Evolutionary conservation across 805 yeast species (phyloP), one percentile per base, ranked within the genome.

Genomic region (Candida montana): DNA sequence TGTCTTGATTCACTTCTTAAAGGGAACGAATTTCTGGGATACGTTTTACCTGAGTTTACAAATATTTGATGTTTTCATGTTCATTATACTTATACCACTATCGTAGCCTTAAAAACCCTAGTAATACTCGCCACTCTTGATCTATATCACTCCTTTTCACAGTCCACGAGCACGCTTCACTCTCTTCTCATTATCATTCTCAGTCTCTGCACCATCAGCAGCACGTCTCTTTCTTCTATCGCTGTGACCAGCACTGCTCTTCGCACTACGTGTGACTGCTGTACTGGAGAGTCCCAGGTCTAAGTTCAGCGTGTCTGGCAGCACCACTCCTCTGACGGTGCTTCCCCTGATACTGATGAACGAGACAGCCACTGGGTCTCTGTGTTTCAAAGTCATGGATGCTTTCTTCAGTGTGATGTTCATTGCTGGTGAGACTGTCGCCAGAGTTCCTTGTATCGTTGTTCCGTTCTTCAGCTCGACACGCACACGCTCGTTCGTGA

Each of bases 391-490:
- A 3, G 90, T 79, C 74, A 91, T 79, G 52, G 81, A 84, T 36
- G 86, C 91, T 49, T 83, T 84, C 53, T 83, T 79, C 47, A 90
- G 62, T 5, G 87, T 79, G 34, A 90, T 79, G 62, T 90, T 90
- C 98, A 90, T 90, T 48, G 84, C 75, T 21, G 96, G 96, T 3
- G 95, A 72, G 31, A 93, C 95, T 7, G 89, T 77, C 31, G 83
- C 77, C 20, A 91, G 68, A 12, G 90, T 85, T 0, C 98, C 98
- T 53, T 84, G 77, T 6, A 91, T 76, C 5, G 86, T 73, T 5
- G 91, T 85, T 31, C 97, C 97, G 62, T 91, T 88, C 61, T 90
- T 91, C 55, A 91, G 69, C 60, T 90, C 98, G 16, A 90, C 84
- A 39, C 91, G 89, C 2, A 91, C 91, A 38, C 88, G 81, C 63